These are phyloP conservation scores for Termitomyces sp. DNA, from an alignment of 1,284 basidiomycete genomes.

Conservation along the genomic window DNA sequence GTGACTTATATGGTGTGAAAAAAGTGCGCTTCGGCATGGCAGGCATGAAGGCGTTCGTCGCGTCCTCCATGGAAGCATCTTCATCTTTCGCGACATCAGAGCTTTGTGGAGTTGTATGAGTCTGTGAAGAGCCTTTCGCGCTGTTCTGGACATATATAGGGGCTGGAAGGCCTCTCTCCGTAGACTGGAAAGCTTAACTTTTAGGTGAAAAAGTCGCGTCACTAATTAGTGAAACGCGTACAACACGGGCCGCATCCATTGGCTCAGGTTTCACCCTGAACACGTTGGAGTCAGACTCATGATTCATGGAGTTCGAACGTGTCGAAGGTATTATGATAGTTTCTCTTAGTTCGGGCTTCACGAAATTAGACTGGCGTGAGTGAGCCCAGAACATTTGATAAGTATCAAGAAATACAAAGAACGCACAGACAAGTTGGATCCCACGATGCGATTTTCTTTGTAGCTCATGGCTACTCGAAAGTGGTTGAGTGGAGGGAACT, in stretches of 20 bases:
- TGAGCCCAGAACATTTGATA: neutral
- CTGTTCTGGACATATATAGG: conserved; percentile 16
- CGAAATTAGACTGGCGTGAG: conserved; percentile 12
- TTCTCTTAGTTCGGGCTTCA: conserved; percentile 42
- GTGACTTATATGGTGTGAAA: conserved; percentile 27
- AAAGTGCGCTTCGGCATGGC: conserved; percentile 6
- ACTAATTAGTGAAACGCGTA: conserved; percentile 18
- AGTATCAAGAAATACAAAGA: neutral
- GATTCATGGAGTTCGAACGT: conserved; percentile 17
- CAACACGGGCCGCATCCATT: conserved; percentile 24
- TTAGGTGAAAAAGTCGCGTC: conserved; percentile 10
- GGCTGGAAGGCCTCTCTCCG: conserved; percentile 24
- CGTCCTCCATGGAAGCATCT: conserved; percentile 13
- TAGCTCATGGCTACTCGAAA: conserved; percentile 15
- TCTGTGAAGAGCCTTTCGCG: conserved; percentile 4
- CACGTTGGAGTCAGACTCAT: conserved; percentile 10
- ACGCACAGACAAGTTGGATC: conserved; percentile 8
- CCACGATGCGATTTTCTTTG: conserved; percentile 14
- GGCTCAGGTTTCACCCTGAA: conserved; percentile 29
- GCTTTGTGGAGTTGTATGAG: neutral
- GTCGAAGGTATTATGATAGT: conserved; percentile 23
- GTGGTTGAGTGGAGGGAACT: neutral
- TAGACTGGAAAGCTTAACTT: conserved; percentile 10
- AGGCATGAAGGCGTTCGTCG: conserved; percentile 6
- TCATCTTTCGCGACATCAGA: conserved; percentile 1